Evolutionary conservation across 1,284 basidiomycete genomes (phyloP).

Genomic region (Leucoagaricus sp.): DNA sequence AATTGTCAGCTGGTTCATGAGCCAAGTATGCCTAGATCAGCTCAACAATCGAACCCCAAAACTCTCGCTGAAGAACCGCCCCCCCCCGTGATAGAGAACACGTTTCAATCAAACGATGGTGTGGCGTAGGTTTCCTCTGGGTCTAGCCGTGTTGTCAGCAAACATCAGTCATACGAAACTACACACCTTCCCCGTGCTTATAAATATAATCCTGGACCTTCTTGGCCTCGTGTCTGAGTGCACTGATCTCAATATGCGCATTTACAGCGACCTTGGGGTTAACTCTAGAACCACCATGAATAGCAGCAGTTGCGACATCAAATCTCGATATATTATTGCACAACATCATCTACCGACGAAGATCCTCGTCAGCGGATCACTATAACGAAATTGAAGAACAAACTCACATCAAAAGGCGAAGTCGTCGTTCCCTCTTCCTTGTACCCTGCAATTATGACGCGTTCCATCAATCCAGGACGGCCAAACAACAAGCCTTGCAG

Average conservation of each 20-base stretch:
- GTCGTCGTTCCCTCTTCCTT: conserved; percentile 72
- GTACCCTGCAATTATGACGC: conserved; percentile 61
- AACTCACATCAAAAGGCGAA: conserved; percentile 60
- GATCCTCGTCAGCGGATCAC: not conserved
- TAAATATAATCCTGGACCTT: conserved; percentile 60
- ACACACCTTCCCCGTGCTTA: conserved; percentile 53
- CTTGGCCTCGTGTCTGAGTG: conserved; percentile 53
- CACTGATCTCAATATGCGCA: conserved; percentile 53
- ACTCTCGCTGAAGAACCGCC: too few relatives aligned
- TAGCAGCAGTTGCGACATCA: conserved; percentile 59
- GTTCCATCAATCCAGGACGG: conserved; percentile 42
- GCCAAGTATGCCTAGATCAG: too few relatives aligned
- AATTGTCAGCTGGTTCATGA: too few relatives aligned
- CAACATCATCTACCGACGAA: conserved; percentile 60
- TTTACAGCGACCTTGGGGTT: conserved; percentile 55
- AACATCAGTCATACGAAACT: not conserved
- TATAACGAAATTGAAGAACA: conserved; percentile 1
- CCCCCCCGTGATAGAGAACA: too few relatives aligned
- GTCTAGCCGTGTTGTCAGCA: conserved; percentile 21
- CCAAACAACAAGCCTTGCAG: conserved; percentile 65
- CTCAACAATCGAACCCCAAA: too few relatives aligned
- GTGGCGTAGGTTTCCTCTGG: conserved; percentile 32
- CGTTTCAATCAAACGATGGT: conserved; percentile 17
- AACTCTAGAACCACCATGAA: conserved; percentile 49
- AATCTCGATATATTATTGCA: conserved; percentile 66